phyloP scores from a whole-genome alignment of 164 flowering plant genomes.

The Nelumbo lutea region DNA sequence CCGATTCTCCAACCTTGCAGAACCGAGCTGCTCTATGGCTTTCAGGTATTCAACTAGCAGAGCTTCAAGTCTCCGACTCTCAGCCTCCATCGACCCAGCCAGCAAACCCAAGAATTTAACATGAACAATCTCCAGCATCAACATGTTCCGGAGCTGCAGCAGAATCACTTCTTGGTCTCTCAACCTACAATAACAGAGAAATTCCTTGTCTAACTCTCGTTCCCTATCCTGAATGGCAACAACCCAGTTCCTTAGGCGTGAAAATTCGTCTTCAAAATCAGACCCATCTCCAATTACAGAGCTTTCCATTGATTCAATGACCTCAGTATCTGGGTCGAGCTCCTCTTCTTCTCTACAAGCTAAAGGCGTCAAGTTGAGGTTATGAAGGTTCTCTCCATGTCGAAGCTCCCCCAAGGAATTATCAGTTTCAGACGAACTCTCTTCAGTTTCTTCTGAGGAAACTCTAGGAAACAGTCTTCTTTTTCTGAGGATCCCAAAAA shows the following conservation, averaged over 20 bases:
- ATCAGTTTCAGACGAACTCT: conserved; percentile 3
- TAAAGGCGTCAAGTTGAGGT: conserved; percentile 6
- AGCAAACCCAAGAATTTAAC: conserved; percentile 38
- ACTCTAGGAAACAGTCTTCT: conserved; percentile 8
- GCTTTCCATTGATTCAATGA: conserved; percentile 6
- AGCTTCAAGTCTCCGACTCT: conserved; percentile 26
- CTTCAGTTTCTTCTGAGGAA: conserved; percentile 8
- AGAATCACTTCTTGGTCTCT: conserved; percentile 48
- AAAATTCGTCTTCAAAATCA: conserved; percentile 29
- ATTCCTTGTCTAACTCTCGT: conserved; percentile 30
- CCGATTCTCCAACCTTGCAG: conserved; percentile 28
- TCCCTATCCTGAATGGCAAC: conserved; percentile 37
- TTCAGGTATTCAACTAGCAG: conserved; percentile 28
- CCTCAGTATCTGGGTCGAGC: conserved; percentile 3
- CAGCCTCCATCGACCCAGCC: conserved; percentile 36
- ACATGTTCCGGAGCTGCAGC: conserved; percentile 28
- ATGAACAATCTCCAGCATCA: conserved; percentile 34
- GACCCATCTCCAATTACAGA: conserved; percentile 6
- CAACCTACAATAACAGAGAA: conserved; percentile 26
- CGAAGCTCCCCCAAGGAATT: conserved; percentile 5
- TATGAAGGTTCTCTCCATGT: conserved; percentile 19
- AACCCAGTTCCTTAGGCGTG: conserved; percentile 24
- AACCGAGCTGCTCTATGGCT: conserved; percentile 27
- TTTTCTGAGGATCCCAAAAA: conserved; percentile 22
- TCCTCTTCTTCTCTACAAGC: conserved; percentile 4